Base-by-base conservation (phyloP, 805 yeast species). In the Zygoascus biomembranicola region DNA sequence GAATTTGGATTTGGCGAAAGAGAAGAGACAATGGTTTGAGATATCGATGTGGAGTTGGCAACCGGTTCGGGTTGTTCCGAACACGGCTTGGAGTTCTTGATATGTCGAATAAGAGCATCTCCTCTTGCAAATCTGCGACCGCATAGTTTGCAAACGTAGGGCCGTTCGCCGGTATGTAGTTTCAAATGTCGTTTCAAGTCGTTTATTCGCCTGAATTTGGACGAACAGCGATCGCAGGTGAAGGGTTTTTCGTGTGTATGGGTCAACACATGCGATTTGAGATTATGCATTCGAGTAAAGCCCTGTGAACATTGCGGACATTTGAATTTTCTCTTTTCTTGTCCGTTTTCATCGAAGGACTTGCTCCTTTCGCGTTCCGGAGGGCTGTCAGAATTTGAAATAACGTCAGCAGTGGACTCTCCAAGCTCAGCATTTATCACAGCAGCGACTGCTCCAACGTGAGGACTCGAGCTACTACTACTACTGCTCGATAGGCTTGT, bases 111-210 rank as follows among this genome's bases (percentile, higher is more conserved):
- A 28, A 87, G 72, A 0, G 95, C 90, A 66, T 87, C 95, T 1
- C 82, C 81, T 35, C 95, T 70, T 1, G 92, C 87, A 68, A 87
- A 87, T 43, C 74, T 69, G 47, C 85, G 74, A 14, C 77, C 77
- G 69, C 95, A 87, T 47, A 72, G 71, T 18, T 69, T 69, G 65
- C 95, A 87, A 43, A 64, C 68, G 63, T 70, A 82, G 1, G 92
- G 90, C 64, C 78, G 82, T 58, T 81, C 88, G 20, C 92, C 92
- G 0, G 89, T 78, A 63, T 87, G 95, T 37, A 84, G 73, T 66
- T 84, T 84, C 54, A 78, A 79, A 62, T 87, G 95, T 51, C 95
- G 75, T 62, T 81, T 85, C 61, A 87, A 72, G 65, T 87, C 95
- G 65, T 86, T 90, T 32, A 80, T 76, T 47, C 95, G 73, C 55